These are phyloP conservation scores for Saksenaea oblongispora DNA, from an alignment of 371 early-diverging fungal genomes.

Conservation along the genomic window DNA sequence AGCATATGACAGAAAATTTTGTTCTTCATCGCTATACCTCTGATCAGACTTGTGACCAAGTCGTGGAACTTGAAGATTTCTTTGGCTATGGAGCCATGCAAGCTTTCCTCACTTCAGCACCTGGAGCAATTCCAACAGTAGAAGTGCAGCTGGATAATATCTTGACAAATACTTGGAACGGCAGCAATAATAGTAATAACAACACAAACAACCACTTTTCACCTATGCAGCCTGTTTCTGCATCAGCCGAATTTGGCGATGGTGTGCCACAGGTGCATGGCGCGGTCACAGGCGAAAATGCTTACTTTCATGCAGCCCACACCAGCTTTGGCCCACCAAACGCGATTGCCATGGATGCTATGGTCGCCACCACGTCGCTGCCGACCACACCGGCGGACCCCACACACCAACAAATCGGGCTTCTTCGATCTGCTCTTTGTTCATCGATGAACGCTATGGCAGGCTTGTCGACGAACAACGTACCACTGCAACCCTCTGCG, in stretches of 20 bases:
- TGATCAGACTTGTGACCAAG: conserved; percentile 48
- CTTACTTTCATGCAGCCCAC: neutral
- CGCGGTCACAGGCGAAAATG: conserved; percentile 1
- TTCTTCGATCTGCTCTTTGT: neutral
- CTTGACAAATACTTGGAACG: neutral
- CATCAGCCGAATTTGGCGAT: neutral
- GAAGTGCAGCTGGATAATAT: conserved; percentile 10
- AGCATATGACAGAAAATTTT: conserved; percentile 24
- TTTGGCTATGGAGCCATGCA: conserved; percentile 21
- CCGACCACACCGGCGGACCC: neutral
- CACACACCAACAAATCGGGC: neutral
- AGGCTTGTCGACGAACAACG: neutral
- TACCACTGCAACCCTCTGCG: neutral
- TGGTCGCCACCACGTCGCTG: neutral
- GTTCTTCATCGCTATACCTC: conserved; percentile 49
- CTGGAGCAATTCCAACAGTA: conserved; percentile 8
- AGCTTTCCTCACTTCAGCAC: conserved; percentile 1
- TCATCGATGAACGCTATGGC: neutral
- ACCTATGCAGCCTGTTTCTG: conserved; percentile 1
- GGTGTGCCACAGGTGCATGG: neutral
- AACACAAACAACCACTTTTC: neutral
- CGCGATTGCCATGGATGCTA: neutral
- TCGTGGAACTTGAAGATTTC: conserved; percentile 45
- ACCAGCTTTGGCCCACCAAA: neutral
- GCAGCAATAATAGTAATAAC: neutral